Conservation (phyloP, 192 early-diverging fungal species). For the Linnemannia hyalina region DNA sequence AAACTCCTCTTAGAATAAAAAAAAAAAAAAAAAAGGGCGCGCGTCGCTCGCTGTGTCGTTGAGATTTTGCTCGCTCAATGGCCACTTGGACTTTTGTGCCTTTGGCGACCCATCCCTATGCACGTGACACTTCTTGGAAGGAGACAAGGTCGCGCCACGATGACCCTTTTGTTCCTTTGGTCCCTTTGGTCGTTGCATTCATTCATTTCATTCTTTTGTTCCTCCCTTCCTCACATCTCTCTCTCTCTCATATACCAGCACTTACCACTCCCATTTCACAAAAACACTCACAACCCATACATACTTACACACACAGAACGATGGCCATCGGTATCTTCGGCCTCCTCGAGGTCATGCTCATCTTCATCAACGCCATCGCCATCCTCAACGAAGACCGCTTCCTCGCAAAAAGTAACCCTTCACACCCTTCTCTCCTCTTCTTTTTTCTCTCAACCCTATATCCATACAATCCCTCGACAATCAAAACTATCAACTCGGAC, state of each 20-base stretch:
- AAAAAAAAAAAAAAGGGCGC: not conserved
- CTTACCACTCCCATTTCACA: not conserved
- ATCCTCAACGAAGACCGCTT: conserved; percentile 94
- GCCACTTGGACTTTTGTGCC: not conserved
- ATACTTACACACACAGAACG: not conserved
- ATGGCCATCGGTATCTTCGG: conserved; percentile 79
- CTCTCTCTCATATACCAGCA: not conserved
- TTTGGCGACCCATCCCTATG: not conserved
- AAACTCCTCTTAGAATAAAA: too few species aligned
- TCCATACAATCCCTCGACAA: not conserved
- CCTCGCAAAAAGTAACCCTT: conserved; percentile 83
- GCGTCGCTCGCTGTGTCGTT: not conserved
- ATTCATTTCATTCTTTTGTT: not conserved
- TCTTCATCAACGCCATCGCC: conserved; percentile 91
- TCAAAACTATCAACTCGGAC: not conserved
- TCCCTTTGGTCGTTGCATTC: too few species aligned
- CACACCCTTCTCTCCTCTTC: not conserved
- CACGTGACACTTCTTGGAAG: not conserved
- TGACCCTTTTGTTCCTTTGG: not conserved
- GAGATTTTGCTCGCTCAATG: too few species aligned
- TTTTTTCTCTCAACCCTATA: not conserved
- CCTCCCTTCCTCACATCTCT: not conserved
- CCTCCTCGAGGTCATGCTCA: conserved; percentile 81
- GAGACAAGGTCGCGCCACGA: not conserved
- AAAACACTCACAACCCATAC: not conserved